Evolutionary conservation across 345 rosid species (phyloP), one percentile per base, ranked within the genome.

Genomic region (Boechera retrofracta): DNA sequence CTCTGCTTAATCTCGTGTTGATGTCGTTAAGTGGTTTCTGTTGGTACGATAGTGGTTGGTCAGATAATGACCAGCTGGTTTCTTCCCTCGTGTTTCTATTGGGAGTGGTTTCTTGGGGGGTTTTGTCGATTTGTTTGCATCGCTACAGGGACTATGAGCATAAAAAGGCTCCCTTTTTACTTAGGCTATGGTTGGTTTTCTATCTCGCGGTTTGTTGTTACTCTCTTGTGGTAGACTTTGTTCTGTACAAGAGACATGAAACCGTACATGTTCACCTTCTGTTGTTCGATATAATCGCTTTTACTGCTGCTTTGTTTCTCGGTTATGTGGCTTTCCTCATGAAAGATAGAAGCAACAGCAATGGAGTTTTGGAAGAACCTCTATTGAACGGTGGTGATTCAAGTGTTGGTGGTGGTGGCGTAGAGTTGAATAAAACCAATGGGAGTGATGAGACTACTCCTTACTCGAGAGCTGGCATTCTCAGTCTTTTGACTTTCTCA

Each of bases 101-200:
- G 47, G 83, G 77, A 75, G 76, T 86, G 58, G 68, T 88, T 69
- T 80, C 89, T 71, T 93, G 97, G 97, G 94, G 80, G 64, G 71
- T 75, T 47, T 60, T 89, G 63, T 79, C 79, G 60, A 73, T 84
- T 71, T 82, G 73, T 71, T 65, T 91, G 75, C 80, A 77, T 69
- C 74, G 84, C 49, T 68, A 76, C n/a, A 60, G 56, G 64, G 73
- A 79, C 8, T 53, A 67, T 59, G 83, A 73, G 54, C 67, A 51
- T 4, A 80, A 28, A 13, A 85, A 72, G 85, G 83, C 85, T 70
- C 89, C 88, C 2, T 59, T 88, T 67, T 65, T 82, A 10, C 80
- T 93, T 79, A 86, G 93, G 77, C 41, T 88, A 38, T 94, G 96
- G 97, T 85, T 89, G 87, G 87, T 70, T 9, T 85, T 89, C 73